Conservation (phyloP, 306 rosid species). For the Pachyrhizus erosus region DNA sequence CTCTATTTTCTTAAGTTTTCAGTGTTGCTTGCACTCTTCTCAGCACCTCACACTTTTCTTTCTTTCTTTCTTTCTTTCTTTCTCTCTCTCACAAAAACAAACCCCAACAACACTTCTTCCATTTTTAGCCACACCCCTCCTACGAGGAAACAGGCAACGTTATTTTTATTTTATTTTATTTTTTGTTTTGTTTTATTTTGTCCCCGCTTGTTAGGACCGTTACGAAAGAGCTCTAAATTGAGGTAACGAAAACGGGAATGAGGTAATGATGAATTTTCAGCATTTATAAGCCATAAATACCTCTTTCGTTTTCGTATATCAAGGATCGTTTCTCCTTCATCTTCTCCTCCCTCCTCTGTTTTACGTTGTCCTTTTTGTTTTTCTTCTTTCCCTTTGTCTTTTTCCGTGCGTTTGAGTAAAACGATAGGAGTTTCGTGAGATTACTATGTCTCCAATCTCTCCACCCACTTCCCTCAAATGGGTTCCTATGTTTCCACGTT, state of each 20-base stretch:
- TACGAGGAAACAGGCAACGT: neutral
- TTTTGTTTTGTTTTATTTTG: neutral
- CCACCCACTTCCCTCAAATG: slow-evolving; percentile 30
- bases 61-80: slow-evolving; percentile 9
- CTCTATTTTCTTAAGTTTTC: neutral
- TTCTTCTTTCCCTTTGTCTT: neutral
- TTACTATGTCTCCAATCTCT: slow-evolving; percentile 36
- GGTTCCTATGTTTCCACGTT: slow-evolving; percentile 40
- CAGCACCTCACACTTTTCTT: slow-evolving; percentile 24
- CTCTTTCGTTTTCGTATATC: slow-evolving; percentile 28
- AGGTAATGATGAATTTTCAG: slow-evolving; percentile 17
- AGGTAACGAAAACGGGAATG: slow-evolving; percentile 35
- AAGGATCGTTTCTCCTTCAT: slow-evolving; percentile 35
- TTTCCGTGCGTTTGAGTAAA: neutral
- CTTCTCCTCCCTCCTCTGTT: slow-evolving; percentile 40
- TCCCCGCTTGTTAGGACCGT: slow-evolving; percentile 17
- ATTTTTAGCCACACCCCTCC: slow-evolving; percentile 34
- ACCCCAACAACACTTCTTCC: slow-evolving; percentile 32
- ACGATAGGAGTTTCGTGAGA: slow-evolving; percentile 30
- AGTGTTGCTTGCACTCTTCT: slow-evolving; percentile 24
- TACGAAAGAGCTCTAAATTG: slow-evolving; percentile 33
- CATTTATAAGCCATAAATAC: slow-evolving; percentile 31
- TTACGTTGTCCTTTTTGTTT: slow-evolving; percentile 9
- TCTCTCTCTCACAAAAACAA: slow-evolving; percentile 13
- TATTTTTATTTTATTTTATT: neutral